Base-by-base conservation (phyloP, 2,329 filamentous ascomycete species). In the Acephala macrosclerotiorum region DNA sequence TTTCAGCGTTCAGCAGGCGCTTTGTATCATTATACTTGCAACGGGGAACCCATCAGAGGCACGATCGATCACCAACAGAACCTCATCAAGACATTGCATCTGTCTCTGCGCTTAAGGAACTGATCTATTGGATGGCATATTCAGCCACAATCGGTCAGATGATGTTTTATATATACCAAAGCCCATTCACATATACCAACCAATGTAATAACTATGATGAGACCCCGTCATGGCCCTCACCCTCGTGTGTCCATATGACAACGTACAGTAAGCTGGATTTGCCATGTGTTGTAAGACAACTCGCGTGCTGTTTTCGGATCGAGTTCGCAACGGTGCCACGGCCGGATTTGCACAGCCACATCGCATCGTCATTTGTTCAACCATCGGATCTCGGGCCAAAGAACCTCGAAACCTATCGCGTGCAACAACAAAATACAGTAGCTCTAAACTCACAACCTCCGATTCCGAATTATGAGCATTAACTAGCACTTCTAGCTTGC, bases 341-440 rank as follows among this genome's bases (percentile, higher is more conserved):
- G 2, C 5, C 45, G 20, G 26, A 22, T 3, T 33, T 53, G 60
- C 59, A 55, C 47, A 38, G 59, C 59, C 59, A 61, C 59, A 61
- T 14, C n/a, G n/a, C 42, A 61, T 57, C 60, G 60, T 61, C 60
- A 61, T 61, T 45, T 56, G 42, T 29, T 29, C 14, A 11, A 14
- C 3, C 22, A 3, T 29, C 49, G 49, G 49, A 53, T 26, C 25
- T 53, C 49, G 49, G 49, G 45, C 12, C 49, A 53, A 18, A 29
- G 49, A 33, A 26, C 26, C 49, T 53, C 49, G 49, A 53, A 26
- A 26, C 25, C 22, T 29, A 53, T 53, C 49, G 49, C 25, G 49
- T 53, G 49, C 49, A 53, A 33, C 26, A 29, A 53, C 22, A 53
- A 53, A 14, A 26, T 53, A 3, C 49, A 53, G 18, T 14, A 53